Base-by-base conservation (phyloP, 2,329 filamentous ascomycete genomes). In the Akanthomyces muscarius region DNA sequence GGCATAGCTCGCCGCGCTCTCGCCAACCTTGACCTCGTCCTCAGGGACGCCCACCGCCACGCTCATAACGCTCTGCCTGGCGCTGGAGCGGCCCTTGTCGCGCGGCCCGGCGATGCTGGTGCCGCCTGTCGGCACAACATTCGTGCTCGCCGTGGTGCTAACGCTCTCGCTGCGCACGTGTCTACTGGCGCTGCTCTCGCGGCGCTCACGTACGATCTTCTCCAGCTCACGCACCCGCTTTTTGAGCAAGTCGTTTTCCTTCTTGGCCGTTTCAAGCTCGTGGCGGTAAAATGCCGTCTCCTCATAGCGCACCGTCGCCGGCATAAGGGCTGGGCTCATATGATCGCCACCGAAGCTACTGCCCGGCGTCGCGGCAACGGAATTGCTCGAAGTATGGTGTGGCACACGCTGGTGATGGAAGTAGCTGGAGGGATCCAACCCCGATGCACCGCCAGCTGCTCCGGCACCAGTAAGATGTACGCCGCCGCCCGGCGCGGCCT, bases 201-300 rank as follows among this genome's bases (percentile, higher is more conserved):
- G 75, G 13, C 79, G 73, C 54, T 83, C 80, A 7, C 80, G 76
- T 8, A 88, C 75, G 65, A 79, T 74, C 44, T 80, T 77, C 74
- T 89, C 87, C 13, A 89, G 74, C 50, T 89, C 86, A 52, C 85
- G 80, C 63, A 89, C 83, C 16, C 83, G 80, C 61, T 81, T 78
- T 76, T 86, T 87, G 52, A 89, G 74, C 0, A 73, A 71, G 59
- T 89, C 86, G 64, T 89, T 89, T 73, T 89, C 87, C 53, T 80
- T 78, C 74, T 87, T 88, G 45, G 84, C 83, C 5, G 69, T 75
- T 28, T 89, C 86, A 0, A 89, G 76, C 70, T 89, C 86, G 44
- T 80, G 77, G 5, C 86, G 78, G 68, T 85, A 85, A 64, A 81
- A 82, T 0, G 81, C 82, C 0, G 84, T 84, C 72, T 89, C 86